phyloP scores from a whole-genome alignment of 106 monocot genomes.

The Dendrobium huoshanense region DNA sequence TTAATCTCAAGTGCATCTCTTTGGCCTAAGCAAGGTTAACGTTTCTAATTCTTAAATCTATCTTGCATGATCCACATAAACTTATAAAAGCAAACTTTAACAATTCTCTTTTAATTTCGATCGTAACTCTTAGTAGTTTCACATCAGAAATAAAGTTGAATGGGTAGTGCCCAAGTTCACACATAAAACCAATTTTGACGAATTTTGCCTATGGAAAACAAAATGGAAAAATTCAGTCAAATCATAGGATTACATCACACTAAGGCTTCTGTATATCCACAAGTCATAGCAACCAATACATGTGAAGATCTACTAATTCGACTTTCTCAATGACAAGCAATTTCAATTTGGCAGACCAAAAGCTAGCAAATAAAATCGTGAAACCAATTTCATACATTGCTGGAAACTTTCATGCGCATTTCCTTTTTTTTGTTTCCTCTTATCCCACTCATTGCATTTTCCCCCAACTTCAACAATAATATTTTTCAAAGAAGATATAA shows the following conservation, averaged over 20 bases:
- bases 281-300: neutral
- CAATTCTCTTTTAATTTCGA: too few species aligned
- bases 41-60: too few species aligned
- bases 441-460: neutral
- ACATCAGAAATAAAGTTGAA: neutral
- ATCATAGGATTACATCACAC: neutral
- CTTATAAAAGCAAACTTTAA: too few species aligned
- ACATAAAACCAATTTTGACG: neutral
- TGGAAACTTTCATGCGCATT: neutral
- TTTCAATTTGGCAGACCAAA: neutral
- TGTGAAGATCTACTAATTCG: neutral
- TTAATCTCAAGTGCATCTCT: too few species aligned
- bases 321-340: neutral
- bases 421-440: neutral
- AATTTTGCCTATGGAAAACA: neutral
- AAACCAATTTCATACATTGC: neutral
- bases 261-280: neutral
- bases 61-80: too few species aligned
- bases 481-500: too few species aligned
- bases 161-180: neutral
- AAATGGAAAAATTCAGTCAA: neutral
- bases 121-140: too few species aligned
- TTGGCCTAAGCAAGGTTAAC: too few species aligned
- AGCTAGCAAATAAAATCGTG: neutral
- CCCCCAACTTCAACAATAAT: too few species aligned